Percentiles rank a stretch among this genome's conserved stretches.
Conservation (phyloP, 73 alveolate genomes). For the Tetrahymena malaccensis region DNA sequence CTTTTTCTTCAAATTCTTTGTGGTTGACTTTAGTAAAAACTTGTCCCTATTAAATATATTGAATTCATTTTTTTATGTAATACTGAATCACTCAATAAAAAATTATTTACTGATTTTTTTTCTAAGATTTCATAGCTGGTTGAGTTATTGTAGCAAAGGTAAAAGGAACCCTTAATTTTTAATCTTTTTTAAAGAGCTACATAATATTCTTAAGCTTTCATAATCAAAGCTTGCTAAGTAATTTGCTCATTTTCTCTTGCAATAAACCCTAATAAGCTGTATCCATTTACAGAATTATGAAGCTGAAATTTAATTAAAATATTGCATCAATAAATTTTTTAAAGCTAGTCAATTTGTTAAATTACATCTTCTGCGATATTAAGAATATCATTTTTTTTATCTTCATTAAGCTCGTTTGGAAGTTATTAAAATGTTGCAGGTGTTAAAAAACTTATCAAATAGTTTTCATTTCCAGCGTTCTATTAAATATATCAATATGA, state of each 20-base stretch:
- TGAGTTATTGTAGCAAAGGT: neutral
- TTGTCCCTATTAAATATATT: neutral
- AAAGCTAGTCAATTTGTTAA: neutral
- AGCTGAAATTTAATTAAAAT: neutral
- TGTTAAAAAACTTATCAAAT: neutral
- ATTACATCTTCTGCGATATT: neutral
- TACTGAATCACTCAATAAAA: no score
- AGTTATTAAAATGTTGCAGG: neutral
- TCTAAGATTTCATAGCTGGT: neutral
- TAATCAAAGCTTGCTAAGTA: neutral
- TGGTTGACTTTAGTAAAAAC: neutral
- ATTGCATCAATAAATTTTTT: no score
- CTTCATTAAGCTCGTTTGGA: neutral
- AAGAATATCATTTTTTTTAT: neutral
- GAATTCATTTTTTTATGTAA: neutral
- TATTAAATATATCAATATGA: neutral
- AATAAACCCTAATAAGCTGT: neutral
- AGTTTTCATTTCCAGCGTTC: neutral
- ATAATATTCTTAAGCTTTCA: neutral
- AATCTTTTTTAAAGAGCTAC: neutral
- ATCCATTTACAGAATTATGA: neutral
- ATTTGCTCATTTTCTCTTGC: neutral
- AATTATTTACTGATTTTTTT: neutral
- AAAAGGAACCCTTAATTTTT: neutral
- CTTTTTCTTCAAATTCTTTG: neutral